Base-by-base conservation (phyloP, 164 flowering plant species). In the Magnolia officinalis region DNA sequence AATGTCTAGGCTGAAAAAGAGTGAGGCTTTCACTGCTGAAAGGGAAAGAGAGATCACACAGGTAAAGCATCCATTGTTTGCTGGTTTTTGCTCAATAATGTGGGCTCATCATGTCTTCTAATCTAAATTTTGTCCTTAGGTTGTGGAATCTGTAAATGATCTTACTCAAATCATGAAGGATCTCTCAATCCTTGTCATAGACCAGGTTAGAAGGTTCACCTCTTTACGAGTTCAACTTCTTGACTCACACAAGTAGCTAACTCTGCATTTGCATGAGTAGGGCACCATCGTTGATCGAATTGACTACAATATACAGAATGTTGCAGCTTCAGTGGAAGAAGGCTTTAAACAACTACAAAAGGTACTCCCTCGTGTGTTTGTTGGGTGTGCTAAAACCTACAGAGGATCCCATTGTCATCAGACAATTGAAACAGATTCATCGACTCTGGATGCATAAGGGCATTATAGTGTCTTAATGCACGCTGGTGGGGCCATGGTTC, bases 161-260 rank as follows among this genome's bases (percentile, higher is more conserved):
- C 96, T 96, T 77, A 98, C 95, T 73, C 98, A 94, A 83, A 94
- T 96, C 72, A 96, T 96, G 99, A 96, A 96, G 89, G 99, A 96
- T 83, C 87, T 96, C 20, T 96, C 97, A 14, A 95, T 90, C n/a
- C 90, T 96, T 72, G 98, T 96, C 76, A 94, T 96, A 81, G 99
- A 96, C 78, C 99, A 96, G 97, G 99, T 94, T 71, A 67, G 84
- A 20, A 70, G 61, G 74, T 72, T 8, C 64, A 63, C 8, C 16
- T 66, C 49, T 26, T n/a, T 20, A 7, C 6, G 26, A 24, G 11
- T 7, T 51, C 9, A 20, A 29, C 26, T 65, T 66, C 50, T 68
- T 13, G 64, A 26, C 2, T 19, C 50, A 50, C 13, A 4, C 1
- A 13, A 31, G 20, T 18, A 24, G 70, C 61, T 81, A 37, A 80